Evolutionary conservation across 169 alveolate genomes (phyloP), one percentile per base, ranked within the genome.

Genomic region (Plasmodium gonderi): DNA sequence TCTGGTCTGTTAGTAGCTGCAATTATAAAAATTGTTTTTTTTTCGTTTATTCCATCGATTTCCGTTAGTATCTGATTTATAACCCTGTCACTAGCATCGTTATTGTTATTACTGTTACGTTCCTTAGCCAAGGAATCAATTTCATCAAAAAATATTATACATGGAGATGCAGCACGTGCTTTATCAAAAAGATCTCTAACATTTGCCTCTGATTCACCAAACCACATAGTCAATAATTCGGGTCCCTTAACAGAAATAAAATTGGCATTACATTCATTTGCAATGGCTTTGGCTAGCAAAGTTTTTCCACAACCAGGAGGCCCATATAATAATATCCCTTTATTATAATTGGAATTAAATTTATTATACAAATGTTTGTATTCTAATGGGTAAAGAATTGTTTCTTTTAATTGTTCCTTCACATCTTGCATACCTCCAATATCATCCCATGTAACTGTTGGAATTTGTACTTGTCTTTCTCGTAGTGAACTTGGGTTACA

Each of bases 281-380:
- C 98, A 6, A 97, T 97, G 6, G 99, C 98, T 60, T 96, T 91
- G 33, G 99, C 99, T 40, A 98, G 82, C 47, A 96, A 96, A 0
- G 99, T 97, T 92, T 98, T 98, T 3, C 99, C 99, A 93, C 99
- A 98, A 5, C 99, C 97, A 17, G 99, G 99, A 40, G 99, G 99
- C 0, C 99, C 99, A 95, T 97, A 98, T 9, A 98, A 95, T 36
- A 98, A 92, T 1, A 98, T 96, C 3, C 99, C 99, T 51, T 96
- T 90, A 79, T 97, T 95, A 8, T 95, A 93, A 49, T 96, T 96
- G 20, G 96, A 96, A 29, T 96, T 97, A 64, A 95, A 96, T 78
- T 96, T 96, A 49, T 92, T 75, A 92, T 96, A 98, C 51, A 96
- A 94, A 54, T 95, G 95, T 9, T 96, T 96, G 89, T 95, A 96